A percentile compares a stretch with the other conserved stretches of the same genome.
Evolutionary conservation across 805 yeast species (phyloP).

Genomic region (Myxozyma udenii): DNA sequence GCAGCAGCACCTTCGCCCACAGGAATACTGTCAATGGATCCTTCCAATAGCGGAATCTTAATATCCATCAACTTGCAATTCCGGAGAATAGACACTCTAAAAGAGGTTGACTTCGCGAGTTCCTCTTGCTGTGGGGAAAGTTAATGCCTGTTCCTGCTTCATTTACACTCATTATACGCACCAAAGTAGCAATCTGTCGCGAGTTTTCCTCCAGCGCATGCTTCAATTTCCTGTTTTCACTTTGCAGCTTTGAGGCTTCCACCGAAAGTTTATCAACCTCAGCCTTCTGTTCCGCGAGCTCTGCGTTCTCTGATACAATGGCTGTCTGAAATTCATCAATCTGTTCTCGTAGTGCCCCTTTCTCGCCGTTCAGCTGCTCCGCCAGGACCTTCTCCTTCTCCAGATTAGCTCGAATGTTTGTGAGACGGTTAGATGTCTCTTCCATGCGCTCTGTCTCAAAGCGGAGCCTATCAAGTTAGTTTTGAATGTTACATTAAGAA

Average conservation of each 20-base stretch:
- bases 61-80: conserved; percentile 73
- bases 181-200: conserved; percentile 8
- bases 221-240: conserved; percentile 19
- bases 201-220: conserved; percentile 14
- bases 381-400: conserved; percentile 42
- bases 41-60: conserved; percentile 58
- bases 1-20: conserved; percentile 48
- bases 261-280: conserved; percentile 18
- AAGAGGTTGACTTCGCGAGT: conserved; percentile 36
- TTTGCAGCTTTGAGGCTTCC: conserved; percentile 15
- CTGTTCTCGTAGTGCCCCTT: conserved; percentile 45
- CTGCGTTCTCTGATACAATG: conserved; percentile 33
- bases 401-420: conserved; percentile 39
- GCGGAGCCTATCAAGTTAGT: conserved; percentile 36
- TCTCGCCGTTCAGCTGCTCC: conserved; percentile 39
- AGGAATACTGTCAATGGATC: conserved; percentile 59
- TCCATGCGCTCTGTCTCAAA: conserved; percentile 62
- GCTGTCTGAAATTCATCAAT: conserved; percentile 41
- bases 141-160: background rate
- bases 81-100: conserved; percentile 57
- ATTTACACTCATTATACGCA: conserved; percentile 1
- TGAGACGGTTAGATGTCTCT: conserved; percentile 51
- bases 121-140: conserved; percentile 25
- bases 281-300: conserved; percentile 22
- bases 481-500: background rate